Conservation (phyloP, 1,284 basidiomycete genomes). For the Sanguinoderma infundibulare region DNA sequence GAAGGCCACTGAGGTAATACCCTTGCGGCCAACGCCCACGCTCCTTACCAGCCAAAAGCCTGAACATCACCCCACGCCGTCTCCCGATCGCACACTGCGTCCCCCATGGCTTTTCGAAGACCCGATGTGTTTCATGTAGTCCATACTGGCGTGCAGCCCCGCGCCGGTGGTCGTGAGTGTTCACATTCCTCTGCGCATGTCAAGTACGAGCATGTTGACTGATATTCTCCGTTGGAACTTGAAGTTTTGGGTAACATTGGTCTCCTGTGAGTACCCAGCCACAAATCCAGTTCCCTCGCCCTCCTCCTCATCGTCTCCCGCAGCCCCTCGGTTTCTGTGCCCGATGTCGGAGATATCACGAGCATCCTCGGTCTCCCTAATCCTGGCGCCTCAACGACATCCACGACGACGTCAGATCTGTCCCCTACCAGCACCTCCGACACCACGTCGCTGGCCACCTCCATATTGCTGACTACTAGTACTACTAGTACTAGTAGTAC, state of each 20-base stretch:
- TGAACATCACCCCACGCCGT: not conserved
- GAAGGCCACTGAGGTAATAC: constrained; percentile 24
- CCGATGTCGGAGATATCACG: not conserved
- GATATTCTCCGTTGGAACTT: not conserved
- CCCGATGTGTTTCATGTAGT: constrained; percentile 4
- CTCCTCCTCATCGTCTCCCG: not conserved
- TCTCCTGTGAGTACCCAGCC: not conserved
- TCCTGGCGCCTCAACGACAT: constrained; percentile 5
- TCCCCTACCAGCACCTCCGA: constrained; percentile 7
- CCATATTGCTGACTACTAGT: constrained; percentile 8
- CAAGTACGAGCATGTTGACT: not conserved
- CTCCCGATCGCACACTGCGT: not conserved
- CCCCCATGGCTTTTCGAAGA: constrained; percentile 1
- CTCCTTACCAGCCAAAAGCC: constrained; percentile 14
- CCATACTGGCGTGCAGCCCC: constrained; percentile 2
- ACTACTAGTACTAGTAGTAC: constrained; percentile 10
- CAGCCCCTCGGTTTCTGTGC: not conserved
- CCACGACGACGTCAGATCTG: constrained; percentile 2
- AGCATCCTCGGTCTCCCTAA: constrained; percentile 3
- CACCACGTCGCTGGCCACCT: constrained; percentile 5
- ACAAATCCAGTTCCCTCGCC: no score
- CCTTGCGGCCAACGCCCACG: constrained; percentile 19
- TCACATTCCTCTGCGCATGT: not conserved
- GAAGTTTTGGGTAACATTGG: not conserved
- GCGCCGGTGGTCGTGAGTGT: constrained; percentile 13